Conservation (phyloP, 345 rosid genomes). For the Syzygium jambos region DNA sequence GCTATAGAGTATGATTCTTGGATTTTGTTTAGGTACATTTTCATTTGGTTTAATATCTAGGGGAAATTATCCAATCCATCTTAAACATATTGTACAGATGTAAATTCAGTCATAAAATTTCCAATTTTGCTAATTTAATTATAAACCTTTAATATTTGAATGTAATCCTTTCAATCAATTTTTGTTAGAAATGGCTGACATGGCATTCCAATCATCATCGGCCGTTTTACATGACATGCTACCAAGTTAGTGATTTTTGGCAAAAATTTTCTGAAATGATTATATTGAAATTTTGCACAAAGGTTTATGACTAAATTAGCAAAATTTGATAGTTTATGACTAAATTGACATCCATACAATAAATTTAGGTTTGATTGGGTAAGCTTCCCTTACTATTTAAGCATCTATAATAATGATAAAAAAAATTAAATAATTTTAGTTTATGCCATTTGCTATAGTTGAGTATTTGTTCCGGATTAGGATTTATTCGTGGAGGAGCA, state of each 20-base stretch:
- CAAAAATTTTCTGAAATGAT: neutral
- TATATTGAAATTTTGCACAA: neutral
- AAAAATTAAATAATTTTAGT: neutral
- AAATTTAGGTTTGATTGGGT: accelerated
- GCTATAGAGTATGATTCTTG: neutral
- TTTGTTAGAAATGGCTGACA: accelerated
- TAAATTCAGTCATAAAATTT: neutral
- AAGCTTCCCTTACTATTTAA: neutral
- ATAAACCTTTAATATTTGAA: neutral
- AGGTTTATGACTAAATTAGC: neutral
- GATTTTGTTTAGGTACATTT: neutral
- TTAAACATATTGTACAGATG: neutral
- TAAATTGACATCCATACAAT: neutral
- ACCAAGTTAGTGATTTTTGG: accelerated
- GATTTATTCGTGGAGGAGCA: neutral
- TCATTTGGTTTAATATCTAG: neutral
- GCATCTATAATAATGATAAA: neutral
- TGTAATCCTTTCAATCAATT: neutral
- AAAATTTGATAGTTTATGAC: accelerated
- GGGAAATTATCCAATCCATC: neutral
- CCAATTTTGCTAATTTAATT: neutral
- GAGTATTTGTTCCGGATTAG: neutral
- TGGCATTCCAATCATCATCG: accelerated
- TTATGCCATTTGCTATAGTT: neutral
- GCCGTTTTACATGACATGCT: accelerated